Evolutionary conservation across 192 early-diverging fungal genomes (phyloP), one percentile per base, ranked within the genome.

Genomic region (Phlyctochytrium planicorne): DNA sequence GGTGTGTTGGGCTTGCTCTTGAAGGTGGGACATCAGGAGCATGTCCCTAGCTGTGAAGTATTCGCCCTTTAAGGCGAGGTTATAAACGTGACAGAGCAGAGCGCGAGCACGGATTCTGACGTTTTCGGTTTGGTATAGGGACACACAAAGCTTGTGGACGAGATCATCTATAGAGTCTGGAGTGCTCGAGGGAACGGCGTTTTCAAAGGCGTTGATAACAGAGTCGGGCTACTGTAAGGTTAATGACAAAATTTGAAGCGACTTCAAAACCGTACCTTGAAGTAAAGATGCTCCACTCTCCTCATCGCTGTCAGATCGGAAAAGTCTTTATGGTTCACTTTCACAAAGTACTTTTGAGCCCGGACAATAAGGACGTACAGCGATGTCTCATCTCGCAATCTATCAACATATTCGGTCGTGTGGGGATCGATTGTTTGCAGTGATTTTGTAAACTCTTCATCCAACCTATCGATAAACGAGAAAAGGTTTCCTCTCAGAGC

Each of bases 1-100:
- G 24, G 91, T 91, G 72, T 90, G 88, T 34, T 87, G 84, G 63
- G 94, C 90, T 62, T 84, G 88, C 70, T 99, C 97, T 82, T 99
- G 97, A 56, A 99, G 85, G 74, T 96, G 94, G 29, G 96, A 98
- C 97, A 98, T 98, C 73, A 98, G 88, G 56, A 99, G 81, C 84
- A 98, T 85, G 67, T 99, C 95, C 75, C 94, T 90, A 6, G 97
- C 96, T 35, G 85, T 74, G 75, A 93, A 84, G 87, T 91, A 99
- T 33, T 92, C 86, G 80, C 96, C 92, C 80, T 98, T 96, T 40
- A 99, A 88, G 3, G 97, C 97, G 73, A 94, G 93, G 80, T 96
- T 92, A 80, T 94, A 97, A 53, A 97, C 91, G 76, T 99, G 97
- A 83, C 92, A 94, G 65, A 99, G 87, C 81, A 98, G 93, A 34